phyloP scores from a whole-genome alignment of 495 filamentous ascomycete species.

The Penicillium goetzii region DNA sequence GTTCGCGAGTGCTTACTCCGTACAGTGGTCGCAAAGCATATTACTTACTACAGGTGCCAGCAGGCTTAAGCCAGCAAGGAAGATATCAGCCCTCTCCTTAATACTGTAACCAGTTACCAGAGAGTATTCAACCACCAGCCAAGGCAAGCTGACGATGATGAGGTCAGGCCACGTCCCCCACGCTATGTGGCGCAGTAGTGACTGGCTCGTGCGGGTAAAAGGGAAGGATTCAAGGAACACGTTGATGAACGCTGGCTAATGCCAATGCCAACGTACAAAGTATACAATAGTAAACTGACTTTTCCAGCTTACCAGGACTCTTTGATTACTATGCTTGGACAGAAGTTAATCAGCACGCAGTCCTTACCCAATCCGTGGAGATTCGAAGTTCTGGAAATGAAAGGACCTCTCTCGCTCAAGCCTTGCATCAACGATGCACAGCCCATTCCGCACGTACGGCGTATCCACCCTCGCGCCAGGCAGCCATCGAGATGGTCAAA shows the following conservation, averaged over 20 bases:
- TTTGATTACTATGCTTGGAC: too few relatives aligned
- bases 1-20: not conserved
- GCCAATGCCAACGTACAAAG: not conserved
- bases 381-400: not conserved
- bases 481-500: not conserved
- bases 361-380: not conserved
- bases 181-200: slow-evolving; percentile 7
- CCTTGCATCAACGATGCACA: slow-evolving; percentile 6
- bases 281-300: not conserved
- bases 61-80: not conserved
- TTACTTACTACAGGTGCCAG: not conserved
- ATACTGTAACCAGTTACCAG: not conserved
- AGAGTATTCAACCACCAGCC: not conserved
- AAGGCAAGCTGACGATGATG: slow-evolving; percentile 9
- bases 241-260: not conserved
- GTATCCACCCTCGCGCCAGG: slow-evolving; percentile 2
- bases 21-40: not conserved
- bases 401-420: not conserved
- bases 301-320: too few relatives aligned
- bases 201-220: not conserved
- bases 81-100: not conserved
- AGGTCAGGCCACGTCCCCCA: slow-evolving; percentile 1
- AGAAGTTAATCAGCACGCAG: not conserved
- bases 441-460: slow-evolving; percentile 7
- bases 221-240: not conserved